Percentiles rank a stretch among this genome's conserved stretches.
phyloP scores from a whole-genome alignment of 2,329 filamentous ascomycete species.

The Arachnomyces sp. region DNA sequence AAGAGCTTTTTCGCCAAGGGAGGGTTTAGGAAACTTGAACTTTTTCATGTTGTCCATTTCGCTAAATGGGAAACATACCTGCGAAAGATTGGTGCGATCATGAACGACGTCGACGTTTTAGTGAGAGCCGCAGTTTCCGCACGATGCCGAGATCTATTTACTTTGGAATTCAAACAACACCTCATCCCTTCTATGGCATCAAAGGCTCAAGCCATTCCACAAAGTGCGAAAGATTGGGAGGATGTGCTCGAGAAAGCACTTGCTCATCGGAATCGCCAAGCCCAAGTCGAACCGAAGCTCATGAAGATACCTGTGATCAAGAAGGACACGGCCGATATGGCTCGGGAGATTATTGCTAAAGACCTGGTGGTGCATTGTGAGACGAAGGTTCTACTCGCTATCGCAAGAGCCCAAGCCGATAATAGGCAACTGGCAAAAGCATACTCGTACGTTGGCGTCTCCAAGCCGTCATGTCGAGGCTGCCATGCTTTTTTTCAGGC shows the following conservation, averaged over 20 bases:
- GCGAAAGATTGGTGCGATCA: neutral
- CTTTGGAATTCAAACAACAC: neutral
- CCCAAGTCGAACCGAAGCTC: no score
- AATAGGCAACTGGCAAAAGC: neutral
- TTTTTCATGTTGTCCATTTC: no score
- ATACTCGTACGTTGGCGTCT: slow-evolving; percentile 2
- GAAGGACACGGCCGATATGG: neutral
- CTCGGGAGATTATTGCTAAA: neutral
- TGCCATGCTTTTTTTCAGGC: slow-evolving; percentile 1
- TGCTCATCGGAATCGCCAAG: neutral
- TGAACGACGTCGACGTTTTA: slow-evolving; percentile 2
- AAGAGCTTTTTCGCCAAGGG: no score
- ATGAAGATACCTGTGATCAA: neutral
- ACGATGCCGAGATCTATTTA: slow-evolving; percentile 1
- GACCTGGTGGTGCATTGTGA: slow-evolving; percentile 1
- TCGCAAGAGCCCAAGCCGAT: neutral
- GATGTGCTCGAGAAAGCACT: slow-evolving; percentile 1
- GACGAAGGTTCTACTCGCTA: neutral
- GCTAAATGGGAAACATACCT: neutral
- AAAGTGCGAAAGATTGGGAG: slow-evolving; percentile 1
- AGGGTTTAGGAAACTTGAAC: no score
- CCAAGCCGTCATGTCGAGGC: neutral
- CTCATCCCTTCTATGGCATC: neutral
- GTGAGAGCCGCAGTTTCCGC: neutral
- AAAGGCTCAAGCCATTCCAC: slow-evolving; percentile 1